Evolutionary conservation across 2,329 filamentous ascomycete species (phyloP).

Genomic region (Mollisiaceae sp.): DNA sequence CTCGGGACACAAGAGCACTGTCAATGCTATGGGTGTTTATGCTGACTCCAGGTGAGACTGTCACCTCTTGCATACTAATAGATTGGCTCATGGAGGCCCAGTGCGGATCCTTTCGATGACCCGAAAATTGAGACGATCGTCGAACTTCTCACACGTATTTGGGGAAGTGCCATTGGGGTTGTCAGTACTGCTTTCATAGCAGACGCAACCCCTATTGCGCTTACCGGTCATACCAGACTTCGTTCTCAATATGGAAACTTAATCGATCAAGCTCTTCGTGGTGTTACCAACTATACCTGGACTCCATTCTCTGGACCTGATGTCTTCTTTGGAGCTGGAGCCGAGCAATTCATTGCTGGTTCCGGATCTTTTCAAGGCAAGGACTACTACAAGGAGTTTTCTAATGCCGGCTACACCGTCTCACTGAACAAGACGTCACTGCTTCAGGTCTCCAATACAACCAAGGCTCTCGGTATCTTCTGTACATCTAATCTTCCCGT

Average conservation of each 20-base stretch:
- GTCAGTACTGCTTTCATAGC: conserved; percentile 83
- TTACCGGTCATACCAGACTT: conserved; percentile 74
- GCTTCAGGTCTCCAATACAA: conserved; percentile 57
- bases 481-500: conserved; percentile 76
- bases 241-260: conserved; percentile 73
- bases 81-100: conserved; percentile 46
- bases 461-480: conserved; percentile 79
- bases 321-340: conserved; percentile 82
- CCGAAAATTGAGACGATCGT: conserved; percentile 86
- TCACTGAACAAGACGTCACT: conserved; percentile 77
- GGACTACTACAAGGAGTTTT: conserved; percentile 80
- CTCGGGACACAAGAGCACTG: conserved; percentile 81
- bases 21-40: conserved; percentile 81
- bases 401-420: conserved; percentile 73
- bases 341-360: conserved; percentile 77
- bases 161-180: conserved; percentile 63
- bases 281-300: conserved; percentile 82
- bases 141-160: conserved; percentile 75
- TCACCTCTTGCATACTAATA: not conserved
- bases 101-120: conserved; percentile 75
- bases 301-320: conserved; percentile 75
- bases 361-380: conserved; percentile 69
- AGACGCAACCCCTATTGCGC: conserved; percentile 80
- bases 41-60: conserved; percentile 58
- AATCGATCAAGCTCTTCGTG: conserved; percentile 77